Evolutionary conservation across 805 yeast genomes (phyloP), one percentile per base, ranked within the genome.

Genomic region (Candida namnaoensis): DNA sequence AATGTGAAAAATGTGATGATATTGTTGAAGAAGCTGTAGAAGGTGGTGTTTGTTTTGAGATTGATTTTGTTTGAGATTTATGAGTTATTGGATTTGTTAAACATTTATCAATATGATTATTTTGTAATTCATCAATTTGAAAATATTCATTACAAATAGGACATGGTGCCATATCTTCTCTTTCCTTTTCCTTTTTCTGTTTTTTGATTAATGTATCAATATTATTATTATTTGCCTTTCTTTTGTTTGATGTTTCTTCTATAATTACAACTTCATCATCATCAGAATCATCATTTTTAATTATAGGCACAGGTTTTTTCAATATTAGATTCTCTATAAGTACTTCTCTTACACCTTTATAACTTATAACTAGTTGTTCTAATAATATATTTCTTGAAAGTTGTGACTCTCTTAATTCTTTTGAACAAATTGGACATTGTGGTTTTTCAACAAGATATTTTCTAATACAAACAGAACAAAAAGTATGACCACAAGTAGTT

Each of bases 391-490:
- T 85, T 48, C 84, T 74, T 44, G 80, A 71, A 38, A 90, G 60
- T 48, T 75, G 74, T 38, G 90, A 78, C 46, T 85, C 90, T 53
- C 78, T 74, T 28, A 81, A 74, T 49, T 80, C 85, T 25, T 73
- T 68, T 24, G 81, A 71, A 58, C 97, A 90, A 39, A 85, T 61
- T 0, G 97, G 96, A 54, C 97, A 90, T 44, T 71, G 65, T 15
- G 74, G 71, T 28, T 73, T 75, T 34, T 60, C 61, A n/a, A 77
- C 64, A 34, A 90, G 61, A 47, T 82, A 77, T 46, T 82, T 75
- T 44, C 96, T 68, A 27, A 90, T 84, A 58, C 98, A 90, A 12
- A 80, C 69, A 0, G 95, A 86, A 60, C 98, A 90, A 58, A 88
- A 90, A 1, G 90, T 80, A 58, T 90, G 97, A 33, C 85, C 82